Evolutionary conservation across 2,329 filamentous ascomycete genomes (phyloP), one percentile per base, ranked within the genome.

Genomic region (Ceratocystis colombiana): DNA sequence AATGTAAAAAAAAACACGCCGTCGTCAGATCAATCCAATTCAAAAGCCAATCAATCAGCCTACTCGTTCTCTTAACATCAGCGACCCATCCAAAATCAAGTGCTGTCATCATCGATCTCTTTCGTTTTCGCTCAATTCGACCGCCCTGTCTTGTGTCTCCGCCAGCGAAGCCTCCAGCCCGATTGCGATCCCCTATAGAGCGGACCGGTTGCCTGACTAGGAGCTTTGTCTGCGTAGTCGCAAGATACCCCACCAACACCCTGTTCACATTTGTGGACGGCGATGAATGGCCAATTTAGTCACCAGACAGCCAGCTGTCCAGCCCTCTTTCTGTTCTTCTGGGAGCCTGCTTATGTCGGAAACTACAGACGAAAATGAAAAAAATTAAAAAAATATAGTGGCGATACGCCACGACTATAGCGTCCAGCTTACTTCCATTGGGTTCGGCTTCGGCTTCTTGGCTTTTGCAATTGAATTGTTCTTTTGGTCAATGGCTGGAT

Each of bases 401-500:
- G 25, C 20, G 20, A 50, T 50, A 5, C 37, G 15, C 7, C 15
- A n/a, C 8, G 28, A 0, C 3, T 22, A 15, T 30, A 30, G 10
- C 28, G 28, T 6, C 33, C 33, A 7, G 15, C 41, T 6, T 41
- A n/a, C 45, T 17, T 41, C 41, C 25, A 22, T 53, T 45, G 50
- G 28, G n/a, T 3, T 12, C 17, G 10, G 20, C 30, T 64, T 25
- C 50, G 10, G 20, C 30, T 64, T 25, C 50, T 22, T 48, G 44
- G 41, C 64, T 61, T 33, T 61, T 41, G 53, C 33, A n/a, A 53
- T 57, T 65, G 53, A 25, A 61, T 65, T 61, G 53, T 15, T 53
- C 20, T 53, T 33, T 57, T 61, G 41, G 55, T 61, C n/a, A 28
- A 65, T 65, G 55, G 64, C 41, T 65, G 55, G 33, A 37, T 37